Base-by-base conservation (phyloP, 768 basidiomycete species). In the Suillus subaureus region DNA sequence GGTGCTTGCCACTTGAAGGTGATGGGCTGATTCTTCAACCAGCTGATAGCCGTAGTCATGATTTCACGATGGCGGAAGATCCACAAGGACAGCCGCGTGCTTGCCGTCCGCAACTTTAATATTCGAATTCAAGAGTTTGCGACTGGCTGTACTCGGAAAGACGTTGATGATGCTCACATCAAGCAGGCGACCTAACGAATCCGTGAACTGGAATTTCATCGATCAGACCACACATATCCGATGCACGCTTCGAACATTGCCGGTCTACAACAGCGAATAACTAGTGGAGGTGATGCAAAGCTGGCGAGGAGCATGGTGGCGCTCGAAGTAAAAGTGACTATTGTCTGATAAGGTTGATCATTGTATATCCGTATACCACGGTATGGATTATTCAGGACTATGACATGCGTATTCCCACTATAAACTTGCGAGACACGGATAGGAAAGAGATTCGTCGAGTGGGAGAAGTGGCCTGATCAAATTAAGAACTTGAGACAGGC, bases 181-280 rank as follows among this genome's bases (percentile, higher is more conserved):
- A 51, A 16, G 15, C 26, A 8, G 15, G 49, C 13, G 6, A 0
- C 12, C 13, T 26, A 7, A 3, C 16, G 26, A 26, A 8, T 51
- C 6, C 1, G 15, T 16, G 1, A 73, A 70, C 63, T 9, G 9
- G 18, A 11, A 54, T 8, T 31, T 21, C 9, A 31, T 54, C 28
- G 18, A 31, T 54, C 9, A 7, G 18, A 31, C 18, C 1, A 9
- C 21, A 39, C 15, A 60, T 23, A 31, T 28, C 28, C 8, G 21
- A 52, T 31, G 18, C 18, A 54, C 16, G 52, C 28, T 54, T 54
- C 28, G 18, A 52, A 18, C 15, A 52, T 31, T 31, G 51, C 28
- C 16, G 28, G 7, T 6, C 23, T 26, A 52, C 51, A 18, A 28
- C 15, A 49, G 49, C 49, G 15, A 51, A 51, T 7, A 16, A 26